Percentiles rank a stretch among this genome's conserved stretches.
Conservation (phyloP, 768 basidiomycete species). For the Lentinula lateritia region DNA sequence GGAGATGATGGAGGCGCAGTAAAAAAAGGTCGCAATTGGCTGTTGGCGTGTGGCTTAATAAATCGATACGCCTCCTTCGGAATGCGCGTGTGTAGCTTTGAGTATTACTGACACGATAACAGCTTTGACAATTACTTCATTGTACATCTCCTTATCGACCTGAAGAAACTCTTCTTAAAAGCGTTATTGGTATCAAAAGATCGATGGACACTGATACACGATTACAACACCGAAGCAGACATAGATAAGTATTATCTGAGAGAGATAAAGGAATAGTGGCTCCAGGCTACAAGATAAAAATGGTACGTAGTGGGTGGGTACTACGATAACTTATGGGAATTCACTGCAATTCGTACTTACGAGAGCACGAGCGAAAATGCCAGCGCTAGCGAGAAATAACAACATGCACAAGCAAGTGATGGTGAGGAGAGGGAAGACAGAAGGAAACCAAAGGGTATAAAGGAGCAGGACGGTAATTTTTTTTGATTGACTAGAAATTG, state of each 20-base stretch:
- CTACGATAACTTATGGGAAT: neutral
- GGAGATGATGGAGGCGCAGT: constrained; percentile 43
- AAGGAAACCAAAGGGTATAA: neutral
- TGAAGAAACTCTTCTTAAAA: too few relatives aligned
- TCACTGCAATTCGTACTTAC: neutral
- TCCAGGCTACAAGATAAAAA: neutral
- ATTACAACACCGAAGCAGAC: neutral
- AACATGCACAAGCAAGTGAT: neutral
- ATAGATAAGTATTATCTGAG: neutral
- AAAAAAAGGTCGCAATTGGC: neutral
- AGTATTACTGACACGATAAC: too few relatives aligned
- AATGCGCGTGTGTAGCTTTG: too few relatives aligned
- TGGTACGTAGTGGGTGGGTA: too few relatives aligned
- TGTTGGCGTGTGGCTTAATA: neutral
- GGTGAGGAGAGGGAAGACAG: neutral
- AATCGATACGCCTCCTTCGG: neutral
- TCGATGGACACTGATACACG: neutral
- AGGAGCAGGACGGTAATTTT: neutral
- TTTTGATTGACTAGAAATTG: constrained; percentile 38
- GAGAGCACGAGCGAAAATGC: neutral
- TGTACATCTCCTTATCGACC: too few relatives aligned
- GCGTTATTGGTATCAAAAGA: too few relatives aligned
- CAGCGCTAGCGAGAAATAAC: neutral
- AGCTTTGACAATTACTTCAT: too few relatives aligned
- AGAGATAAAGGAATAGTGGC: neutral